Base-by-base conservation (phyloP, 2,329 filamentous ascomycete species). In the Paraphaeosphaeria minitans region DNA sequence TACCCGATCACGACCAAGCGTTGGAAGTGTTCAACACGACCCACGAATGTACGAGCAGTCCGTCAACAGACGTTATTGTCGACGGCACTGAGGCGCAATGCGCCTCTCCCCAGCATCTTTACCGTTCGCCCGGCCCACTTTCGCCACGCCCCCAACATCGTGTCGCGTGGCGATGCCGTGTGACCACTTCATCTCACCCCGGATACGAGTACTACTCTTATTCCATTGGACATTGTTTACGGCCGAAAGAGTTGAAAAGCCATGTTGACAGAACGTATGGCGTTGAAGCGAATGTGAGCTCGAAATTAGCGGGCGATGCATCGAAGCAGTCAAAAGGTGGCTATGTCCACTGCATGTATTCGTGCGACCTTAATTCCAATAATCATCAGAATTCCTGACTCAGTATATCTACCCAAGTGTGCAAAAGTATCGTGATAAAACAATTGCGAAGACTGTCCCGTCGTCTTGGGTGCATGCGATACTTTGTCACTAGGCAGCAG, bases 1-100 rank as follows among this genome's bases (percentile, higher is more conserved):
- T 5, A 55, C 39, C 52, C n/a, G 3, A 4, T 50, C 66, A 68
- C 65, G 56, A 71, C 66, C 70, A 71, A 72, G 68, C 52, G 67
- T 68, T 74, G 70, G 70, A 72, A 71, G 70, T 67, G 66, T 59
- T 16, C 27, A 3, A 59, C 47, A 16, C 29, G 14, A 24, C 33
- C 22, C 33, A 12, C 43, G 8, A 50, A 14, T 19, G 13, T 27
- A 19, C 27, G 41, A 33, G 27, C 35, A 51, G 47, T 39, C 14
- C 29, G 42, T 12, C 43, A 33, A 37, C 13, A 41, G 29, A 42
- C 53, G 27, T 16, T n/a, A 16, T 3, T 13, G 45, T 46, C 50
- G 37, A 49, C n/a, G 31, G 31, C 50, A 33, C 33, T 48, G 13
- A 21, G 53, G 31, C 41, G 48, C 39, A 16, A 35, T n/a, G 42